phyloP scores from a whole-genome alignment of 129 eudicot species.

The Ambrosia trifida region DNA sequence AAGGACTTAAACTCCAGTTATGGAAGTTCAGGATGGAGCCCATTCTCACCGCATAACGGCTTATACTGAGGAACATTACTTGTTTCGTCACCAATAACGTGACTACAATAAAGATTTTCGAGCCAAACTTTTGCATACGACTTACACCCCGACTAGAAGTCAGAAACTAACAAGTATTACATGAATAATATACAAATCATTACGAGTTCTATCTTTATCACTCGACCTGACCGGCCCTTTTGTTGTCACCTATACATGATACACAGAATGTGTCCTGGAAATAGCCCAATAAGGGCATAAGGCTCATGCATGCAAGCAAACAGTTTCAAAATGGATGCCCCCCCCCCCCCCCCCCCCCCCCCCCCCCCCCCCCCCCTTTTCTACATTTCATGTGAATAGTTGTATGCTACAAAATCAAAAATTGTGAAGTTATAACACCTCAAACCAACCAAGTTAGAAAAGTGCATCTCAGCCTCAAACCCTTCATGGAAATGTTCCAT shows the following conservation, averaged over 20 bases:
- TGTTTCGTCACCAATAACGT: neutral
- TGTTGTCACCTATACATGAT: neutral
- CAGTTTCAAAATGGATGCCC: slow-evolving; percentile 19
- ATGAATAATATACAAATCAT: neutral
- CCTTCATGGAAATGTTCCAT: slow-evolving; percentile 29
- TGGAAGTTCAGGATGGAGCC: no score
- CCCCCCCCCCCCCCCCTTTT: slow-evolving; percentile 40
- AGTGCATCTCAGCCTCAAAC: slow-evolving; percentile 31
- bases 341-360: slow-evolving; percentile 22
- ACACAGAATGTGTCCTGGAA: neutral
- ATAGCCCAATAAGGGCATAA: slow-evolving; percentile 12
- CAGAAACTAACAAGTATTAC: neutral
- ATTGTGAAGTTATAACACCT: slow-evolving; percentile 36
- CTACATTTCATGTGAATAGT: slow-evolving; percentile 48
- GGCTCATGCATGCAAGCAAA: slow-evolving; percentile 27
- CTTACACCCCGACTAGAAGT: neutral
- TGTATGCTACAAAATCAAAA: slow-evolving; percentile 59
- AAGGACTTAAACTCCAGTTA: no score
- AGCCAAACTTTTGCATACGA: neutral
- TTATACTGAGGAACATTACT: no score
- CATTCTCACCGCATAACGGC: no score
- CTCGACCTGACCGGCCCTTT: neutral
- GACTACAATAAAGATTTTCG: neutral
- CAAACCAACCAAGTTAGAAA: slow-evolving; percentile 39
- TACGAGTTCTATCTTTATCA: neutral